Percentiles rank a stretch among this genome's conserved stretches.
Evolutionary conservation across 495 filamentous ascomycete genomes (phyloP).

Genomic region (Aspergillus kassunensis): DNA sequence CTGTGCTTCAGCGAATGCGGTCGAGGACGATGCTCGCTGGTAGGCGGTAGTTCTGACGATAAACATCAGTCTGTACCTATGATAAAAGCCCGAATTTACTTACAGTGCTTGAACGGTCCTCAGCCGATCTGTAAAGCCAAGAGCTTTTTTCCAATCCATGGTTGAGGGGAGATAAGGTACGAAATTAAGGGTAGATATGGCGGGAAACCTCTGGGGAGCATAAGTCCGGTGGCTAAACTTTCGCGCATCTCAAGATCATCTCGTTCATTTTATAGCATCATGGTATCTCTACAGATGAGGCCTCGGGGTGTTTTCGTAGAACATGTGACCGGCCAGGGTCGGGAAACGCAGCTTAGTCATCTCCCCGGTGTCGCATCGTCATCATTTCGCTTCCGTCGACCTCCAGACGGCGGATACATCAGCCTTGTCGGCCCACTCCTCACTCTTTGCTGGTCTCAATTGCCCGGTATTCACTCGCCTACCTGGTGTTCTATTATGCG

Average conservation of each 20-base stretch:
- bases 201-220: too few species aligned
- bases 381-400: constrained; percentile 9
- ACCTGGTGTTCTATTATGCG: constrained; percentile 34
- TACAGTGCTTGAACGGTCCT: constrained; percentile 45
- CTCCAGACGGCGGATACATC: background rate
- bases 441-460: background rate
- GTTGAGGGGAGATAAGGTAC: background rate
- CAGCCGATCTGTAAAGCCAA: constrained; percentile 53
- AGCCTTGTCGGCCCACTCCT: background rate
- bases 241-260: background rate
- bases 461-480: background rate
- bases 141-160: constrained; percentile 36
- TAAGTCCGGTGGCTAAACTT: too few species aligned
- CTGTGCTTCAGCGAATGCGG: constrained; percentile 41
- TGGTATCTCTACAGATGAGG: too few species aligned
- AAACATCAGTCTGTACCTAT: background rate
- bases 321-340: background rate
- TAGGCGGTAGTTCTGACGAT: constrained; percentile 43
- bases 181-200: too few species aligned
- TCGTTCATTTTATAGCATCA: too few species aligned
- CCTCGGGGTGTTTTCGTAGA: background rate
- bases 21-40: constrained; percentile 32
- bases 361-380: constrained; percentile 12
- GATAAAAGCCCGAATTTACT: constrained; percentile 11
- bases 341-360: constrained; percentile 12